Percentiles rank a stretch among this genome's conserved stretches.
Evolutionary conservation across 78 protist species (phyloP).

Genomic region (Dictyostelium firmibasis): DNA sequence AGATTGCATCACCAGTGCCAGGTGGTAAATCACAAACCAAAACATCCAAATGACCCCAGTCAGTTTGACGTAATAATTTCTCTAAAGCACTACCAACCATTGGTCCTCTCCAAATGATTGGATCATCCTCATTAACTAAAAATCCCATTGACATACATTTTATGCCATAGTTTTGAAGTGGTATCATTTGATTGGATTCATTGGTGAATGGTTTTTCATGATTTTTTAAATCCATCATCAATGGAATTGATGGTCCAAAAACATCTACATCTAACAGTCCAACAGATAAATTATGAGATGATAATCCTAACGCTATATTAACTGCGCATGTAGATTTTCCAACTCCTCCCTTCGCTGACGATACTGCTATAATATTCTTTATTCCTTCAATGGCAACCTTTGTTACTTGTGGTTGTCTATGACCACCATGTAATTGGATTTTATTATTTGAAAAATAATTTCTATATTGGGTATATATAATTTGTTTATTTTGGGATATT

Average conservation of each 20-base stretch:
- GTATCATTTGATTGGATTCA: conserved; percentile 57
- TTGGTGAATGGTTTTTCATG: conserved; percentile 40
- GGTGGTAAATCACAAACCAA: conserved; percentile 98
- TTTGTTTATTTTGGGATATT: not conserved
- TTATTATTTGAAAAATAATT: not conserved
- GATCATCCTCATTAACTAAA: conserved; percentile 82
- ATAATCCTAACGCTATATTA: conserved; percentile 77
- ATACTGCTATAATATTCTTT: conserved; percentile 72
- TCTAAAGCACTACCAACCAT: conserved; percentile 90
- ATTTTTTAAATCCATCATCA: conserved; percentile 84
- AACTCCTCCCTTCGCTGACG: conserved; percentile 97
- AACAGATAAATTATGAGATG: conserved; percentile 49
- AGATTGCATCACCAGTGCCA: conserved; percentile 98
- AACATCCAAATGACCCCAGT: conserved; percentile 95
- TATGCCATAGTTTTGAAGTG: conserved; percentile 88
- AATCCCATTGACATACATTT: conserved; percentile 93
- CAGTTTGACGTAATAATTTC: conserved; percentile 79
- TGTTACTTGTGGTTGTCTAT: not conserved
- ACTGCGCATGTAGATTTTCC: conserved; percentile 95
- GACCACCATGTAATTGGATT: not conserved
- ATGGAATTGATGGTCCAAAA: conserved; percentile 94
- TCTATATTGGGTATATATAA: not conserved
- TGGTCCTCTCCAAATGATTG: conserved; percentile 94
- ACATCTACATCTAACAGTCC: conserved; percentile 96
- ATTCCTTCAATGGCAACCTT: conserved; percentile 40